Percentiles rank a stretch among this genome's conserved stretches.
Conservation (phyloP, 129 eudicot species). For the Calendula officinalis region DNA sequence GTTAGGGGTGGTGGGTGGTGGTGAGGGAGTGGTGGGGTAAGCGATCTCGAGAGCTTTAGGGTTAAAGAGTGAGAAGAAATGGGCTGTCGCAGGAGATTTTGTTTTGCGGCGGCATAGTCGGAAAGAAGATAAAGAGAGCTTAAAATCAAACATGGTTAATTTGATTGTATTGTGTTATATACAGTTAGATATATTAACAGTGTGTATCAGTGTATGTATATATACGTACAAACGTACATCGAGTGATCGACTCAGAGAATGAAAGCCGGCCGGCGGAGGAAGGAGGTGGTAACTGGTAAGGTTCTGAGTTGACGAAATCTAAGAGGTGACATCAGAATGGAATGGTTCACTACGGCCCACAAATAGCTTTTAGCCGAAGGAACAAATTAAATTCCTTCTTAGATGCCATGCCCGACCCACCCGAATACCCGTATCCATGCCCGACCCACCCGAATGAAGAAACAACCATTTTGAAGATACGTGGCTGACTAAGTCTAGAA, state of each 20-base stretch:
- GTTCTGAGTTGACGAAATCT: constrained; percentile 39
- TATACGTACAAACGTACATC: too few relatives aligned
- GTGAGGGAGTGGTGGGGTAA: constrained; percentile 42
- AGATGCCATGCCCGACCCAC: too few relatives aligned
- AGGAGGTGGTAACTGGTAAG: constrained; percentile 19
- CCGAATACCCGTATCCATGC: too few relatives aligned
- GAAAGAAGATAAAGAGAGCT: constrained; percentile 38
- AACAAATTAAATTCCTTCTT: constrained; percentile 26
- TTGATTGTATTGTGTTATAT: not conserved
- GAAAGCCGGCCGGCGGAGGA: constrained; percentile 33
- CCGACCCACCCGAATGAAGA: too few relatives aligned
- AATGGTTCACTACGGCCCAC: constrained; percentile 34
- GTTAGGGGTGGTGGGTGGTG: constrained; percentile 56
- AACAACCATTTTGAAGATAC: too few relatives aligned
- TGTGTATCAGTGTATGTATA: constrained; percentile 3
- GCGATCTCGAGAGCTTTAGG: constrained; percentile 46
- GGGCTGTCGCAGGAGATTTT: constrained; percentile 11
- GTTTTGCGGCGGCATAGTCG: constrained; percentile 41
- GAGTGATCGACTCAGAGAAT: constrained; percentile 2
- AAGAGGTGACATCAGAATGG: constrained; percentile 39
- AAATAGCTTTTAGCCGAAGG: constrained; percentile 1
- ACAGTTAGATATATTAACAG: not conserved
- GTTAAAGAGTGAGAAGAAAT: constrained; percentile 47
- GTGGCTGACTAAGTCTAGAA: too few relatives aligned
- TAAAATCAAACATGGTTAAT: constrained; percentile 30